A percentile compares a stretch with the other conserved stretches of the same genome.
Conservation (phyloP, 345 rosid genomes). For the Corymbia maculata region DNA sequence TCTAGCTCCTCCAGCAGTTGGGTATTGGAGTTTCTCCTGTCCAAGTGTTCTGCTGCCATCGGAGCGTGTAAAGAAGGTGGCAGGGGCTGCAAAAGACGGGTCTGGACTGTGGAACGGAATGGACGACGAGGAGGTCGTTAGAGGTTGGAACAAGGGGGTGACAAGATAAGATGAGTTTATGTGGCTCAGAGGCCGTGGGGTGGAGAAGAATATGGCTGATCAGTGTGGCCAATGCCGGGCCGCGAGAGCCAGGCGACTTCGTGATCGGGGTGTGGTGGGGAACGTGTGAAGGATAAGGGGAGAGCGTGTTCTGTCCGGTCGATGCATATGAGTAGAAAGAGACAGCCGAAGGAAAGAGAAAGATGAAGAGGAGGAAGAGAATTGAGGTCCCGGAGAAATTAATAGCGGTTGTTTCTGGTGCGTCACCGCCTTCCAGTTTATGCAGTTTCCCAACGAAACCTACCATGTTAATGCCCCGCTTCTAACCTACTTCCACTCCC, state of each 20-base stretch:
- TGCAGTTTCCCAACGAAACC: not conserved
- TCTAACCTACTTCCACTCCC: not conserved
- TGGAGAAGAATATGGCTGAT: not conserved
- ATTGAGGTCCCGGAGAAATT: not conserved
- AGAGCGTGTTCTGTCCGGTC: not conserved
- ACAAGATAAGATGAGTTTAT: conserved; percentile 1
- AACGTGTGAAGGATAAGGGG: conserved; percentile 23
- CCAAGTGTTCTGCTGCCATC: conserved; percentile 43
- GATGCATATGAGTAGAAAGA: not conserved
- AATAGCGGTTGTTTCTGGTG: not conserved
- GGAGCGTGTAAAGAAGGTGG: not conserved
- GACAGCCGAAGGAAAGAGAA: not conserved
- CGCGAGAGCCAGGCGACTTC: not conserved
- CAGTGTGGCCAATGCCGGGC: conserved; percentile 8
- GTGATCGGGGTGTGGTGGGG: not conserved
- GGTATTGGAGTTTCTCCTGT: conserved; percentile 52
- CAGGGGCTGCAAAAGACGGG: not conserved
- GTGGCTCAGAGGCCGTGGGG: conserved; percentile 5
- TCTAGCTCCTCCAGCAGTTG: conserved; percentile 84
- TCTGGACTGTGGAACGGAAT: not conserved
- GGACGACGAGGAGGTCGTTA: not conserved
- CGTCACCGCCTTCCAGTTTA: not conserved
- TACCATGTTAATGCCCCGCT: not conserved
- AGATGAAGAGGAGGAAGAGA: not conserved
- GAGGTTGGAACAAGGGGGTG: not conserved